Evolutionary conservation across 1,284 basidiomycete species (phyloP).

Genomic region (Lentinula novae-zelandiae): DNA sequence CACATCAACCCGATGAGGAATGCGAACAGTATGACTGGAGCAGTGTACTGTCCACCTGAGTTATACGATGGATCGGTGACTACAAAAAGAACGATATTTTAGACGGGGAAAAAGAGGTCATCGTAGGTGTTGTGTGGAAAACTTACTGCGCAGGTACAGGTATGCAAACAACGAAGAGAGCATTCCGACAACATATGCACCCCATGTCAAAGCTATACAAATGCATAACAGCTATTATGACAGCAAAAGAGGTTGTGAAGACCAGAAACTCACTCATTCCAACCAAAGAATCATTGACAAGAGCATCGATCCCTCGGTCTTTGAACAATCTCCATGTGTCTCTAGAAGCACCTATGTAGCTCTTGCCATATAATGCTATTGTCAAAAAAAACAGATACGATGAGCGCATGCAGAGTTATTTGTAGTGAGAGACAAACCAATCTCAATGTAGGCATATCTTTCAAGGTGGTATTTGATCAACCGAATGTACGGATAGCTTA

Average conservation of each 20-base stretch:
- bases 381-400: neutral
- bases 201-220: constrained; percentile 60
- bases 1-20: constrained; percentile 77
- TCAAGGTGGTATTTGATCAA: neutral
- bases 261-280: constrained; percentile 57
- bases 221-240: neutral
- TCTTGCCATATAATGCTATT: constrained; percentile 81
- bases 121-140: neutral
- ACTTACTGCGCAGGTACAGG: constrained; percentile 73
- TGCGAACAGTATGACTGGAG: constrained; percentile 73
- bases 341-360: constrained; percentile 83
- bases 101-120: constrained; percentile 6
- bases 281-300: constrained; percentile 85
- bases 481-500: neutral
- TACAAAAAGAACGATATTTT: constrained; percentile 21
- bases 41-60: constrained; percentile 68
- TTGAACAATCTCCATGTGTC: constrained; percentile 88
- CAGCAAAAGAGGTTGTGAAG: neutral
- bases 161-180: constrained; percentile 79
- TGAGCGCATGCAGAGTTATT: neutral
- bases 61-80: constrained; percentile 76
- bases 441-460: constrained; percentile 82
- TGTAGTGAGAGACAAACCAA: constrained; percentile 38
- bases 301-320: constrained; percentile 80
- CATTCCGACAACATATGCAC: constrained; percentile 76